Evolutionary conservation across 257 asterid species (phyloP).

Genomic region (Lavandula angustifolia): DNA sequence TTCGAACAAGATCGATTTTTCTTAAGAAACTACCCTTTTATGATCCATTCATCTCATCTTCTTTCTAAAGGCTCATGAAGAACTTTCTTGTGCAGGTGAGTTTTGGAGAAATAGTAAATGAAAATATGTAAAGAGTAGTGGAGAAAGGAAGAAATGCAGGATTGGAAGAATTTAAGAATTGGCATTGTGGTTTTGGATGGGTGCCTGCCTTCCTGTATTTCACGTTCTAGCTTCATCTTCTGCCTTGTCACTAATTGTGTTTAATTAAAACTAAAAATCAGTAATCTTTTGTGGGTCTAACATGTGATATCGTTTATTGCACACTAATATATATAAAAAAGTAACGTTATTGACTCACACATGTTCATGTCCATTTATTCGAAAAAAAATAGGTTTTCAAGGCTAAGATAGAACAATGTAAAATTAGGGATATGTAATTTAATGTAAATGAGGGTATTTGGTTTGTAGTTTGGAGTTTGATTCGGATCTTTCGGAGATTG

Average conservation of each 20-base stretch:
- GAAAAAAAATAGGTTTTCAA: no score
- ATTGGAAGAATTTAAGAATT: background rate
- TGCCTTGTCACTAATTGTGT: background rate
- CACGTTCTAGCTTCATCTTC: background rate
- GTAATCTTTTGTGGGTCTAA: background rate
- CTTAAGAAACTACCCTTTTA: no score
- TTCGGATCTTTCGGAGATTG: no score
- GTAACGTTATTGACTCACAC: background rate
- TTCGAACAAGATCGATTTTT: background rate
- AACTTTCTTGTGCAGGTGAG: background rate
- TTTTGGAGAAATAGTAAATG: background rate
- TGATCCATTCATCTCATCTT: background rate
- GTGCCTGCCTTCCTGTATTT: slow-evolving; percentile 4
- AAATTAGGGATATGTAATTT: no score
- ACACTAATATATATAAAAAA: background rate
- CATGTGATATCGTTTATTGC: background rate
- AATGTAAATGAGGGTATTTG: no score
- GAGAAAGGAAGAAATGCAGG: background rate
- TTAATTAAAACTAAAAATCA: background rate
- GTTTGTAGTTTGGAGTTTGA: no score
- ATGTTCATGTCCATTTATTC: background rate
- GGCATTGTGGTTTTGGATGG: background rate
- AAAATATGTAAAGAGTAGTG: background rate
- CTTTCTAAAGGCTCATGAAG: background rate
- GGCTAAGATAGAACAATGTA: no score